Percentiles rank a stretch among this genome's conserved stretches.
Conservation (phyloP, 202 grass and related monocot genomes). For the Musa balbisiana region DNA sequence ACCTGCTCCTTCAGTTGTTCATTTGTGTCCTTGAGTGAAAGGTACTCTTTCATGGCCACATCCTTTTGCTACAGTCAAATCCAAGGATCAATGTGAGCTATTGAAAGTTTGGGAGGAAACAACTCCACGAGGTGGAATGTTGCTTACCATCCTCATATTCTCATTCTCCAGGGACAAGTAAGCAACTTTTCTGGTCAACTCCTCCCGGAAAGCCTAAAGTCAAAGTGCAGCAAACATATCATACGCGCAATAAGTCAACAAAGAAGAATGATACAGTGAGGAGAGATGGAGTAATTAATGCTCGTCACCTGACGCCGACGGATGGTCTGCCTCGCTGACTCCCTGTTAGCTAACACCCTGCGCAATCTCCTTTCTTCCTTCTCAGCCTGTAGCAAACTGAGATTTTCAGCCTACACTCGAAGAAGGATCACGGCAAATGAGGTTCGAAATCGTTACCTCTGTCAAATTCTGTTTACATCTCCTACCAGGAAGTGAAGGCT, state of each 20-base stretch:
- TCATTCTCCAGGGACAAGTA: slow-evolving; percentile 63
- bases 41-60: slow-evolving; percentile 52
- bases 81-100: neutral
- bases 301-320: slow-evolving; percentile 49
- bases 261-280: neutral
- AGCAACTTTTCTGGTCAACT: slow-evolving; percentile 48
- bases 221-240: neutral
- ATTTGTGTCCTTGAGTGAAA: slow-evolving; percentile 65
- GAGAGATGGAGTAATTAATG: neutral
- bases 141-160: slow-evolving; percentile 63
- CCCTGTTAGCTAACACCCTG: slow-evolving; percentile 70
- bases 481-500: neutral
- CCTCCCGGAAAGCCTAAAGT: slow-evolving; percentile 52
- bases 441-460: neutral
- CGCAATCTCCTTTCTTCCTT: slow-evolving; percentile 63
- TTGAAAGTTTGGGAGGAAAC: neutral
- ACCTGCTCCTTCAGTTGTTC: slow-evolving; percentile 79
- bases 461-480: neutral
- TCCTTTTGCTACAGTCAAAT: slow-evolving; percentile 57
- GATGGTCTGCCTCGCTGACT: slow-evolving; percentile 80
- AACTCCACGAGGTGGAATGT: neutral
- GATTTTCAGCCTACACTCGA: neutral
- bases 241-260: slow-evolving; percentile 4
- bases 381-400: slow-evolving; percentile 20
- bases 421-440: neutral